These are phyloP conservation scores for Plasmodium fragile DNA, from an alignment of 169 alveolate species.

Conservation along the genomic window DNA sequence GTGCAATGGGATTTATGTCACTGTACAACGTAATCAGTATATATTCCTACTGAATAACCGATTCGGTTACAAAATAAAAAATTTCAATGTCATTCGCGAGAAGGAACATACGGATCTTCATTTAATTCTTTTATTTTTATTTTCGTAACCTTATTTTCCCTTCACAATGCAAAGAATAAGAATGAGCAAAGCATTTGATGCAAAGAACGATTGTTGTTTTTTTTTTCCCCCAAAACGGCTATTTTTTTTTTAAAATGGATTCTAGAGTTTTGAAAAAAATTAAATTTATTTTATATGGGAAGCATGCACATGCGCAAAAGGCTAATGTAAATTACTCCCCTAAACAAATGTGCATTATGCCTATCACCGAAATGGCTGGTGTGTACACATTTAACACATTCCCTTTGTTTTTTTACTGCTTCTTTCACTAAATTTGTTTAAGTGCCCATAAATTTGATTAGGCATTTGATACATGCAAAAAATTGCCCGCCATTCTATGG, in stretches of 20 bases:
- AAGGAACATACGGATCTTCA: neutral
- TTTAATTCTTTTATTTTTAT: neutral
- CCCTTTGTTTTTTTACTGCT: neutral
- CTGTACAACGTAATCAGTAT: neutral
- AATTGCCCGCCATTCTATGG: neutral
- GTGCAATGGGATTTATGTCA: neutral
- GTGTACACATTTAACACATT: neutral
- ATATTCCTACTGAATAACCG: neutral
- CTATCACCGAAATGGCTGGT: neutral
- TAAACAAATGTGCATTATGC: neutral
- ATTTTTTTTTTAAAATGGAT: neutral
- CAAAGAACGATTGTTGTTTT: neutral
- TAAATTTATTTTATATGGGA: neutral
- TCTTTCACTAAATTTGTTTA: neutral
- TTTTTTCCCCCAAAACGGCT: neutral
- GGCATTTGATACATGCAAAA: neutral
- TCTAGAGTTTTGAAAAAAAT: neutral
- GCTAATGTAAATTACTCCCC: neutral
- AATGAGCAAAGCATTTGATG: neutral
- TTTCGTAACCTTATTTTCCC: neutral
- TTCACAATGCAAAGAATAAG: neutral
- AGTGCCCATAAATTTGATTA: neutral
- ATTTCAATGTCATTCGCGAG: neutral
- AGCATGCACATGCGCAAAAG: neutral
- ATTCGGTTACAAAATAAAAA: neutral